Percentiles rank a stretch among this genome's conserved stretches.
phyloP scores from a whole-genome alignment of 331 rosid species.

The Telfairia occidentalis region DNA sequence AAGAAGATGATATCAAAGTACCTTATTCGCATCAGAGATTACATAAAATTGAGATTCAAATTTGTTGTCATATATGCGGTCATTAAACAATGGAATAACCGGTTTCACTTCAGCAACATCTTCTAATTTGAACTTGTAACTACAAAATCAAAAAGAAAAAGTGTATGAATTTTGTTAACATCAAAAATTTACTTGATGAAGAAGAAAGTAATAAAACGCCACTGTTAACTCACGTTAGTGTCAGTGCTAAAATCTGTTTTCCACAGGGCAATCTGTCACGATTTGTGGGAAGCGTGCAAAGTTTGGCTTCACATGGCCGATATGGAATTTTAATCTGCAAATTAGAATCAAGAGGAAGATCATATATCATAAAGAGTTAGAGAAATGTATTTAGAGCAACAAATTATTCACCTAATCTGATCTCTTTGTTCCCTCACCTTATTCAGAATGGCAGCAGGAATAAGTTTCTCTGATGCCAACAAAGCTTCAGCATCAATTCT shows the following conservation, averaged over 20 bases:
- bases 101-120: conserved; percentile 77
- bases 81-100: conserved; percentile 60
- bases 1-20: conserved; percentile 21
- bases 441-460: conserved; percentile 69
- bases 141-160: conserved; percentile 27
- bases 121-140: conserved; percentile 83
- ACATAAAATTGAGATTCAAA: conserved; percentile 85
- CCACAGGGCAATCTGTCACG: conserved; percentile 87
- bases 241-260: conserved; percentile 71
- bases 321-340: conserved; percentile 68
- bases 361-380: conserved; percentile 8
- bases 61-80: conserved; percentile 71
- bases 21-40: conserved; percentile 77
- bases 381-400: conserved; percentile 9
- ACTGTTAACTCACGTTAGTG: conserved; percentile 52
- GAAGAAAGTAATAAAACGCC: conserved; percentile 10
- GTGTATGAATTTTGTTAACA: conserved; percentile 4
- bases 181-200: conserved; percentile 17
- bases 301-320: conserved; percentile 68
- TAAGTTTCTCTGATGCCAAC: conserved; percentile 61
- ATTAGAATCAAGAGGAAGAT: background rate
- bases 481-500: conserved; percentile 73
- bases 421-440: conserved; percentile 39
- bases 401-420: background rate
- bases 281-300: conserved; percentile 49